phyloP scores from a whole-genome alignment of 164 flowering plant genomes.

The Aristolochia contorta region DNA sequence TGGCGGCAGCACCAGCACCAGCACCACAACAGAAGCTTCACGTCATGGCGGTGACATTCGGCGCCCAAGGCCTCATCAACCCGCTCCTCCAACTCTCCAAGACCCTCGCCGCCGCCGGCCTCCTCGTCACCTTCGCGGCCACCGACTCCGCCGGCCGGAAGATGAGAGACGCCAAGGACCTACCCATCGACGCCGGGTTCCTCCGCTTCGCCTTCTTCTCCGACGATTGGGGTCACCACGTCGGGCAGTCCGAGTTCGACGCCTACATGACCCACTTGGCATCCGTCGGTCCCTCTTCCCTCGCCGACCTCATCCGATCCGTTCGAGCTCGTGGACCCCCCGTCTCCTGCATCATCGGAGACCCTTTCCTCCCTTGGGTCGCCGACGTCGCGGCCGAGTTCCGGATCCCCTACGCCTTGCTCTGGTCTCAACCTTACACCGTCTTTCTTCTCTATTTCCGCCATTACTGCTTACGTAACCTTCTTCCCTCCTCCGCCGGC shows the following conservation, averaged over 20 bases:
- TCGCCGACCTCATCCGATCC: neutral
- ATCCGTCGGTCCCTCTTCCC: constrained; percentile 1
- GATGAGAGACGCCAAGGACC: neutral
- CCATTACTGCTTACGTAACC: neutral
- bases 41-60: constrained; percentile 7
- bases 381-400: constrained; percentile 3
- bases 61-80: constrained; percentile 16
- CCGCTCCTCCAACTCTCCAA: constrained; percentile 15
- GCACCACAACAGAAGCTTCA: neutral
- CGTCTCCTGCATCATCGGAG: constrained; percentile 2
- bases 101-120: constrained; percentile 6
- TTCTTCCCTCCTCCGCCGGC: neutral
- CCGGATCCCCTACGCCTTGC: neutral
- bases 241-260: neutral
- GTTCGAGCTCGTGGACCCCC: neutral
- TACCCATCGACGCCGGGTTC: neutral
- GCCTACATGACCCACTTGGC: neutral
- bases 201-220: constrained; percentile 7
- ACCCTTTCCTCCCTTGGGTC: constrained; percentile 4
- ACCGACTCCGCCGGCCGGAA: constrained; percentile 3
- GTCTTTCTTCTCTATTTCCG: constrained; percentile 5
- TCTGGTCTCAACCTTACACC: constrained; percentile 6
- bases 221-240: constrained; percentile 1
- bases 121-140: constrained; percentile 10
- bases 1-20: no score